Base-by-base conservation (phyloP, 352 stramenopile genomes). In the Pythium aquatile region DNA sequence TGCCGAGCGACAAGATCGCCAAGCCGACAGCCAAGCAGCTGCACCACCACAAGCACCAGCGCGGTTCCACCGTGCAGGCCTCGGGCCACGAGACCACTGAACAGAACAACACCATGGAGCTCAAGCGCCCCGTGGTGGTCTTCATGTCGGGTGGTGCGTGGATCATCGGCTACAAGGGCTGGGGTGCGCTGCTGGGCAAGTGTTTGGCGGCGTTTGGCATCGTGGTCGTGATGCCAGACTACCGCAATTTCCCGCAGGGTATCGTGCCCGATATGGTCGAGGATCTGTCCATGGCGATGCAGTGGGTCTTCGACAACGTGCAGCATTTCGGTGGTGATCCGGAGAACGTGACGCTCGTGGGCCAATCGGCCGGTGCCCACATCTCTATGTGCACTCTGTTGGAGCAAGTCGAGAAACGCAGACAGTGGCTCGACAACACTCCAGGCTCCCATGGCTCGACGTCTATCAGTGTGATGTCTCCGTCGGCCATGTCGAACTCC, bases 161-260 rank as follows among this genome's bases (percentile, higher is more conserved):
- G 90, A 97, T 97, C 65, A 97, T 98, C 44, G 90, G 92, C 4
- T 97, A 97, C 76, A 97, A 97, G 74, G 91, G 88, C 24, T 98
- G 91, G 91, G 90, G 88, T 5, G 75, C 89, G 2, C 74, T 97
- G 11, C 82, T 97, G 61, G 91, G 83, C 57, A 79, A 88, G 28
- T 85, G 85, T 1, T 61, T 97, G 14, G 81, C 79, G 4, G 77
- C 81, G 3, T 76, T 85, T 32, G 87, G 87, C 8, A 73, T 97
- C 55, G 74, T 98, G 2, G 83, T 97, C 3, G 79, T 98, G 51
- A 93, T 92, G 64, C 91, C 93, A 1, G 93, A 98, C 74, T 97
- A 98, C 58, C 76, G 88, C 33, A 98, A 98, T 66, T 97, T 97
- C 66, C 93, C 93, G 0, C 84, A 94, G 44, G 87, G 80, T 0